These are phyloP conservation scores for Zygoascus meyerae DNA, from an alignment of 1,139 yeast species.

Conservation along the genomic window DNA sequence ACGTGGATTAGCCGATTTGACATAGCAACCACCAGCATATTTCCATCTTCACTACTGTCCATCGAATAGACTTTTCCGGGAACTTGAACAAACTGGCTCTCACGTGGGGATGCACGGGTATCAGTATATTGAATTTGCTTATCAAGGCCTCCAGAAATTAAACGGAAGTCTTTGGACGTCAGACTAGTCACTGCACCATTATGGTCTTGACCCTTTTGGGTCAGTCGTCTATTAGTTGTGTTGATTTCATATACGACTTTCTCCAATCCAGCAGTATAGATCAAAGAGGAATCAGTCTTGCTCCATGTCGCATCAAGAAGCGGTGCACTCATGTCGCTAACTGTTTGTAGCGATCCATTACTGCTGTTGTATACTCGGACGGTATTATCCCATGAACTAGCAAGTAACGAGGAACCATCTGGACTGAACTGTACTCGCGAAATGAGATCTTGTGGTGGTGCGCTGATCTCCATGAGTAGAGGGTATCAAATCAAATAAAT, in stretches of 20 bases:
- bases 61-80: constrained; percentile 58
- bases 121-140: constrained; percentile 42
- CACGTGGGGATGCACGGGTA: constrained; percentile 25
- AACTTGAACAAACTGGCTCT: constrained; percentile 24
- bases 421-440: constrained; percentile 29
- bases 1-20: constrained; percentile 50
- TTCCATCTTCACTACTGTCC: constrained; percentile 43
- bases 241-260: constrained; percentile 27
- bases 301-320: constrained; percentile 33
- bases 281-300: constrained; percentile 6
- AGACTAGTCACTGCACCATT: constrained; percentile 32
- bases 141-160: constrained; percentile 55
- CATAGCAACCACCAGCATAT: constrained; percentile 51
- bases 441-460: constrained; percentile 29
- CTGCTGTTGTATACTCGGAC: constrained; percentile 29
- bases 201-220: constrained; percentile 31
- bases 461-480: neutral
- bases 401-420: constrained; percentile 25
- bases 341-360: constrained; percentile 15
- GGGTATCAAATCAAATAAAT: too few relatives aligned
- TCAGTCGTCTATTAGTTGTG: constrained; percentile 22
- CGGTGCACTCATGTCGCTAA: constrained; percentile 27
- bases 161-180: constrained; percentile 27
- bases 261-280: constrained; percentile 29
- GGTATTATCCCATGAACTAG: constrained; percentile 36